Base-by-base conservation (phyloP, 2,329 filamentous ascomycete genomes). In the Neofusicoccum sp. region DNA sequence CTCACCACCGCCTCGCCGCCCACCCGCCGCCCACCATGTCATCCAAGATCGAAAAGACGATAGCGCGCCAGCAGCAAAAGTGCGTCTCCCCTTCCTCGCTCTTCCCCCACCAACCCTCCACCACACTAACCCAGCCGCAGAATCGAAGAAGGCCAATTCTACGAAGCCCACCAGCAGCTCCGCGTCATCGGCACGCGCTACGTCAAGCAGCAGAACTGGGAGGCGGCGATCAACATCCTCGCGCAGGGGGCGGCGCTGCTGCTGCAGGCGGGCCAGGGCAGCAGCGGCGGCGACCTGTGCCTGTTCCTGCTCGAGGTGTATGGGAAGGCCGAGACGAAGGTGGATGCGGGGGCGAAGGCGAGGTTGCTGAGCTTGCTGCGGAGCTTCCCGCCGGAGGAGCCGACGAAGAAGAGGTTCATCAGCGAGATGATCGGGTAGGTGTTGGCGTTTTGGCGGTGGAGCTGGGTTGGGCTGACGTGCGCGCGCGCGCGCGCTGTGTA, bases 121-220 rank as follows among this genome's bases (percentile, higher is more conserved):
- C 64, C 36, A n/a, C 12, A 43, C 45, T 34, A 30, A 68, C 70
- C 63, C 59, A 45, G 34, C 43, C 38, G 36, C 69, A 90, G 91
- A 76, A 96, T 96, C 76, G 82, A 86, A 67, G 91, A 96, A 76
- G 93, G 93, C 70, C 89, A 95, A 74, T 97, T 86, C 83, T 99
- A 99, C 80, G 95, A 99, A 84, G 95, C 95, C 62, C 93, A 98
- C 79, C 95, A 99, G 77, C 95, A 99, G 80, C 91, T 96, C 66
- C 91, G 95, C 64, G 93, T 97, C 59, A 93, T 97, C 67, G 93
- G 93, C 63, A 89, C 91, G 40, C 92, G 96, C 61, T 96, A 99
- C 79, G 87, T 93, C 75, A 98, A 98, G 80, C 84, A 89, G 44
- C 80, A 85, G 63, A 93, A 93, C 82, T 97, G 90, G 84, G 75